A percentile compares a stretch with the other conserved stretches of the same genome.
Conservation (phyloP, 2,329 filamentous ascomycete species). For the Cordyceps farinosa region DNA sequence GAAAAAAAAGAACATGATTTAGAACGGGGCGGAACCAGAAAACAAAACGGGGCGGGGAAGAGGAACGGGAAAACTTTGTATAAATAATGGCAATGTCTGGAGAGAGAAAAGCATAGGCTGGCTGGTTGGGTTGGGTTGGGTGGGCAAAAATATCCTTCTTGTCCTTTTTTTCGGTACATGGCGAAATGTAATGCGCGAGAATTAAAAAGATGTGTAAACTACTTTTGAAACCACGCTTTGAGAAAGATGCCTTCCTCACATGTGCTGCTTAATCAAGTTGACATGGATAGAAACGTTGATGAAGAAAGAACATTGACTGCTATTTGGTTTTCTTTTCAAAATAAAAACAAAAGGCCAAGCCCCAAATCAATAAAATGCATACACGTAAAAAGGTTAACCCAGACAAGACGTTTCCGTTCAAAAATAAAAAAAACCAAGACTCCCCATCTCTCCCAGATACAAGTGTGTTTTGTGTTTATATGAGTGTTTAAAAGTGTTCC, state of each 20-base stretch:
- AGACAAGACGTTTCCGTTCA: neutral
- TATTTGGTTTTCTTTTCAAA: neutral
- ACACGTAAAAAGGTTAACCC: neutral
- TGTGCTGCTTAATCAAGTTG: too few species aligned
- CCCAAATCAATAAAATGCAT: conserved; percentile 10
- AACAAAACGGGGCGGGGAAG: too few species aligned
- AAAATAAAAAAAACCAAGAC: neutral
- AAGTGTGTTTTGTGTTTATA: conserved; percentile 13
- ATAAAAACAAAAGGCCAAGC: neutral
- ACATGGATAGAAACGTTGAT: neutral
- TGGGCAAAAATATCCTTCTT: neutral
- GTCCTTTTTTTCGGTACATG: neutral
- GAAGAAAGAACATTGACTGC: neutral
- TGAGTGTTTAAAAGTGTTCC: conserved; percentile 67
- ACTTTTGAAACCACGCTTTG: neutral
- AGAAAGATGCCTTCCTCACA: neutral
- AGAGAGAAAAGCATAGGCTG: too few species aligned
- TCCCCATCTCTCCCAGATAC: conserved; percentile 2
- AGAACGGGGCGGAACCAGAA: too few species aligned
- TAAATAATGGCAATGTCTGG: too few species aligned
- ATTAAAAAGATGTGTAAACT: neutral
- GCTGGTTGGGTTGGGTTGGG: too few species aligned
- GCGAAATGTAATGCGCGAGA: neutral
- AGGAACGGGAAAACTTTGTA: too few species aligned
- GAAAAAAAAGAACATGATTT: too few species aligned